These are phyloP conservation scores for Coemansia brasiliensis DNA, from an alignment of 192 early-diverging fungal genomes.

Conservation along the genomic window DNA sequence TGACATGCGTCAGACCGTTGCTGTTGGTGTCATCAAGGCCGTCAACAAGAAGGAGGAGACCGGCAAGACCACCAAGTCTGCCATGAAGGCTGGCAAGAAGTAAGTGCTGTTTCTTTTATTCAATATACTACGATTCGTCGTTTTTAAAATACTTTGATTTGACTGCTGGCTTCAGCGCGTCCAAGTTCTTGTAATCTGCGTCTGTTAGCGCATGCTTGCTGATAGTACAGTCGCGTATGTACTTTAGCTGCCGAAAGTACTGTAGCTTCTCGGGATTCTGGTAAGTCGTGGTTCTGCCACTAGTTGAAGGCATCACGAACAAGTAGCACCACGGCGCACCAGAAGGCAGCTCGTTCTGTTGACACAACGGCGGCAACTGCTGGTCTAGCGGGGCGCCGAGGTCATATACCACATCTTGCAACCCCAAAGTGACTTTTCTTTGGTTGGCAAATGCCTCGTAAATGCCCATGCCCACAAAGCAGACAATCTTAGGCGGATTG, in stretches of 20 bases:
- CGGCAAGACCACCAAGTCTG: constrained; percentile 76
- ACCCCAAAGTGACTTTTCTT: constrained; percentile 29
- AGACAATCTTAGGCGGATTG: constrained; percentile 61
- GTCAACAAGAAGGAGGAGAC: constrained; percentile 82
- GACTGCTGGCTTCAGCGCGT: constrained; percentile 12
- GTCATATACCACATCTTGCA: constrained; percentile 46
- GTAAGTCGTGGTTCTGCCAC: constrained; percentile 66
- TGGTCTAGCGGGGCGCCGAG: constrained; percentile 4
- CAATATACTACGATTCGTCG: neutral
- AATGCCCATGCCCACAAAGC: constrained; percentile 71
- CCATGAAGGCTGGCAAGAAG: constrained; percentile 76
- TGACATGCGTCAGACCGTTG: constrained; percentile 97
- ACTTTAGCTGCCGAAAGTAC: constrained; percentile 54
- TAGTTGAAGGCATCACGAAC: constrained; percentile 73
- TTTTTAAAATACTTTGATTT: constrained; percentile 36
- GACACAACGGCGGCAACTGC: neutral
- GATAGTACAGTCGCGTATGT: constrained; percentile 39
- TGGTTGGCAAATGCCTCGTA: constrained; percentile 61
- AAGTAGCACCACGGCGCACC: constrained; percentile 28
- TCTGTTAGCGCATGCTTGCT: neutral
- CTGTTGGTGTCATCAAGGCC: constrained; percentile 94
- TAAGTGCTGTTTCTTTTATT: constrained; percentile 40
- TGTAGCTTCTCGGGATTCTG: constrained; percentile 62
- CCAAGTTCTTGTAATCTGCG: constrained; percentile 16
- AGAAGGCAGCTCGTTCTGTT: neutral